These are phyloP conservation scores for Acidomyces sp. DNA, from an alignment of 495 filamentous ascomycete genomes.

Conservation along the genomic window DNA sequence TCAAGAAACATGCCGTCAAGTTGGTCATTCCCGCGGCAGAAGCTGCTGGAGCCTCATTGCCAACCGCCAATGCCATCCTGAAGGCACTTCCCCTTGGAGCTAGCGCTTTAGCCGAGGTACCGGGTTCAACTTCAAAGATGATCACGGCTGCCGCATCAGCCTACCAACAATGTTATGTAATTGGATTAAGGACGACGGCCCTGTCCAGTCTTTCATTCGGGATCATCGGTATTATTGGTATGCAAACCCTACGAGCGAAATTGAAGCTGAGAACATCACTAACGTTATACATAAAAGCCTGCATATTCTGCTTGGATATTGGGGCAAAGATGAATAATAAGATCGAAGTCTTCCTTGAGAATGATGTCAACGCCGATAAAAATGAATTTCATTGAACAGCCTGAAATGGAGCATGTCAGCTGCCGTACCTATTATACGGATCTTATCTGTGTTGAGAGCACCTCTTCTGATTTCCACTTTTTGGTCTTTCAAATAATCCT, in stretches of 20 bases:
- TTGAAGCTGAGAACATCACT: neutral
- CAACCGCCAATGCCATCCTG: slow-evolving; percentile 4
- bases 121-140: slow-evolving; percentile 11
- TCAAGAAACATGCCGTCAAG: neutral
- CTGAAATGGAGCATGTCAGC: no score
- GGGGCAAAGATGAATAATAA: slow-evolving; percentile 25
- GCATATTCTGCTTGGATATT: slow-evolving; percentile 24
- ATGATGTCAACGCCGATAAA: slow-evolving; percentile 23
- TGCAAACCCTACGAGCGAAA: neutral
- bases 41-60: slow-evolving; percentile 16
- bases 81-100: slow-evolving; percentile 18
- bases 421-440: no score
- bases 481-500: no score
- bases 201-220: slow-evolving; percentile 21
- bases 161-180: slow-evolving; percentile 15
- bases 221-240: slow-evolving; percentile 22
- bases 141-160: slow-evolving; percentile 14
- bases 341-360: slow-evolving; percentile 28
- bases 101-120: slow-evolving; percentile 7
- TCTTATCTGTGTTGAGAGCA: no score
- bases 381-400: slow-evolving; percentile 23
- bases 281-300: no score
- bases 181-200: slow-evolving; percentile 8
- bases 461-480: no score
- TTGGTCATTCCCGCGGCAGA: slow-evolving; percentile 19